Conservation (phyloP, 1,139 yeast species). For the Geotrichum bryndzae region DNA sequence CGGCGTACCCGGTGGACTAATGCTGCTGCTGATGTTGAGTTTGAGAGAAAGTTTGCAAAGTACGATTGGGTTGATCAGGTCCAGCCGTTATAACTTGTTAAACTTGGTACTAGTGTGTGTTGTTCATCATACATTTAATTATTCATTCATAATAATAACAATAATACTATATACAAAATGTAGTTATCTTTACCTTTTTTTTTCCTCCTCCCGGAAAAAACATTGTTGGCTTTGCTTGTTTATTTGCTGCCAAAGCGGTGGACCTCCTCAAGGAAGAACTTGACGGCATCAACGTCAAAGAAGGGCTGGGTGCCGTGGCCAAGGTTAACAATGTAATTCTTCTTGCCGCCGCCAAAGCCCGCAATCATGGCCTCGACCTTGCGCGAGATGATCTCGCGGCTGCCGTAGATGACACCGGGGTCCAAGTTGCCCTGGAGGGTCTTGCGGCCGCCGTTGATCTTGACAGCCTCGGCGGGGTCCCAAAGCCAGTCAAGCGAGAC, state of each 20-base stretch:
- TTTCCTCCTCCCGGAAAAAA: too few species aligned
- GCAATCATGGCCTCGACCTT: constrained; percentile 83
- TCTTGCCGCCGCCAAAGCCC: constrained; percentile 89
- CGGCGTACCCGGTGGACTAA: constrained; percentile 32
- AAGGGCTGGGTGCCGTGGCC: constrained; percentile 98
- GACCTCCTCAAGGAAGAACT: constrained; percentile 78
- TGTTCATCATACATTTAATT: neutral
- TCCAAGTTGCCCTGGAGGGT: constrained; percentile 92
- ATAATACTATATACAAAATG: neutral
- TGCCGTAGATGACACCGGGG: constrained; percentile 91
- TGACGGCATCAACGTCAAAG: constrained; percentile 87
- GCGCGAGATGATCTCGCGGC: constrained; percentile 67
- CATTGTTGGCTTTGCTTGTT: neutral
- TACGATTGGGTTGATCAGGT: neutral
- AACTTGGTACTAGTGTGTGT: constrained; percentile 19
- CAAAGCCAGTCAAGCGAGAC: constrained; percentile 91
- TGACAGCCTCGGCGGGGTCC: constrained; percentile 80
- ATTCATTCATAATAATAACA: neutral
- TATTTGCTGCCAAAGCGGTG: constrained; percentile 58
- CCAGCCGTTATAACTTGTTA: neutral
- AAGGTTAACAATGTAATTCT: constrained; percentile 83
- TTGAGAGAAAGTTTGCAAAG: constrained; percentile 19
- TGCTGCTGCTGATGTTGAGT: constrained; percentile 19
- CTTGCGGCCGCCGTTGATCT: constrained; percentile 70
- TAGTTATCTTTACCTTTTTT: neutral